phyloP scores from a whole-genome alignment of 345 rosid species.

The Salix suchowensis region DNA sequence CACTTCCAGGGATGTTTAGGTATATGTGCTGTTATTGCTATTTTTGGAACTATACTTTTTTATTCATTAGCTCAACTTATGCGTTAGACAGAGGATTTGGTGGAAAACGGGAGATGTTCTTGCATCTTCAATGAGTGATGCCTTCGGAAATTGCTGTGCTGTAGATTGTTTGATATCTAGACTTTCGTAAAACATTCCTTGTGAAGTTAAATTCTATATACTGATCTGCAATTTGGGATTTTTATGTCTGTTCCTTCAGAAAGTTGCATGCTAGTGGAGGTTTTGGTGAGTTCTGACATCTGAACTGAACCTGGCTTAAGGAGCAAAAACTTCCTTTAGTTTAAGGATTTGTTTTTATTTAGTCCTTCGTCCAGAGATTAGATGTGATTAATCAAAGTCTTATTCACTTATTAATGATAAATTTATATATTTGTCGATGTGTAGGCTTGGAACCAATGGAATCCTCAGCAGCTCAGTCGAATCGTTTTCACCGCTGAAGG shows the following conservation, averaged over 20 bases:
- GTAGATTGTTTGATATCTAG: slow-evolving; percentile 6
- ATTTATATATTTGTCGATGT: not conserved
- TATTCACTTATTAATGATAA: not conserved
- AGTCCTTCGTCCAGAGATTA: not conserved
- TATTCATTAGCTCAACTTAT: slow-evolving; percentile 2
- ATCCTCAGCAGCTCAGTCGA: slow-evolving; percentile 51
- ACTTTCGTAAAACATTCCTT: slow-evolving; percentile 13
- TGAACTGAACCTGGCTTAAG: not conserved
- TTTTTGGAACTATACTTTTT: not conserved
- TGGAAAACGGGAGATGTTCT: not conserved
- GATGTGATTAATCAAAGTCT: not conserved
- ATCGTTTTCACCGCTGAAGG: slow-evolving; percentile 57
- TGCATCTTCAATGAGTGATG: not conserved
- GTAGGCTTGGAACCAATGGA: slow-evolving; percentile 56
- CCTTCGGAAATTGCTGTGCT: slow-evolving; percentile 17
- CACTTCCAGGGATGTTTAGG: slow-evolving; percentile 62
- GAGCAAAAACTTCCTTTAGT: not conserved
- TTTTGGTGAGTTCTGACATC: not conserved
- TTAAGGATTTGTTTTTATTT: not conserved
- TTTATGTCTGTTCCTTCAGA: slow-evolving; percentile 1
- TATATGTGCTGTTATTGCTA: slow-evolving; percentile 7
- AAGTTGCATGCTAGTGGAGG: not conserved
- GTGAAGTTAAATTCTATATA: slow-evolving; percentile 3
- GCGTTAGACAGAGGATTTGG: not conserved
- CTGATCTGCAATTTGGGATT: slow-evolving; percentile 2